phyloP scores from a whole-genome alignment of 768 basidiomycete genomes.

The Leucosporidium yakuticum region DNA sequence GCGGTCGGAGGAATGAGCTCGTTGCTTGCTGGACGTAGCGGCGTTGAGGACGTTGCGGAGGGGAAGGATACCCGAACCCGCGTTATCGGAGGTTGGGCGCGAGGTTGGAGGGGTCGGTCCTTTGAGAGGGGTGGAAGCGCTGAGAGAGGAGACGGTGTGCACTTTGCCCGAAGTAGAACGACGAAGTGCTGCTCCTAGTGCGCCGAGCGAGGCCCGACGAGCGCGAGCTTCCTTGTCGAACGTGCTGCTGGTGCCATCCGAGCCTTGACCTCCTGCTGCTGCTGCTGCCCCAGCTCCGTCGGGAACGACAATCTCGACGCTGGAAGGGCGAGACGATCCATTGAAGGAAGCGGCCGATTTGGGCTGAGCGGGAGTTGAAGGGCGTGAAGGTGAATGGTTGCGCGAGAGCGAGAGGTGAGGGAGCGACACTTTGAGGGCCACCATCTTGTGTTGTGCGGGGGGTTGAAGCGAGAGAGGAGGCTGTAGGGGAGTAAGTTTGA shows the following conservation, averaged over 20 bases:
- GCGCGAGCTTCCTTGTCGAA: background rate
- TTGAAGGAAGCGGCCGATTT: constrained; percentile 10
- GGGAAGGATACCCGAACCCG: background rate
- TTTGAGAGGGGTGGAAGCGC: background rate
- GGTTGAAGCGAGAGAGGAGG: background rate
- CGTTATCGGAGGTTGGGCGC: constrained; percentile 7
- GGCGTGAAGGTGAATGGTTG: constrained; percentile 18
- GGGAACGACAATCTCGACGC: background rate
- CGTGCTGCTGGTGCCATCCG: too few relatives aligned
- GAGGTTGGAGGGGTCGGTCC: constrained; percentile 4
- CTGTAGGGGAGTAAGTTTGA: background rate
- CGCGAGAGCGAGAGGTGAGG: constrained; percentile 28
- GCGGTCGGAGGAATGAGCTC: constrained; percentile 22
- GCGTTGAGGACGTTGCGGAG: background rate
- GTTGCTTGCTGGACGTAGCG: background rate
- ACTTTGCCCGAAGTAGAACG: constrained; percentile 8
- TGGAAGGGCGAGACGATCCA: constrained; percentile 6
- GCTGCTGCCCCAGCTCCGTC: background rate
- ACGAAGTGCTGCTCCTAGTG: background rate
- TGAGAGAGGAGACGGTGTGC: constrained; percentile 12
- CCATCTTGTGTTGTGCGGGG: background rate
- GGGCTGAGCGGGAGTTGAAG: background rate
- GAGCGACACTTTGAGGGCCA: constrained; percentile 2
- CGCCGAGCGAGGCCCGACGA: background rate
- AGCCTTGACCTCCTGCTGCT: background rate